These are phyloP conservation scores for Castanea sativa DNA, from an alignment of 306 rosid species.

Conservation along the genomic window DNA sequence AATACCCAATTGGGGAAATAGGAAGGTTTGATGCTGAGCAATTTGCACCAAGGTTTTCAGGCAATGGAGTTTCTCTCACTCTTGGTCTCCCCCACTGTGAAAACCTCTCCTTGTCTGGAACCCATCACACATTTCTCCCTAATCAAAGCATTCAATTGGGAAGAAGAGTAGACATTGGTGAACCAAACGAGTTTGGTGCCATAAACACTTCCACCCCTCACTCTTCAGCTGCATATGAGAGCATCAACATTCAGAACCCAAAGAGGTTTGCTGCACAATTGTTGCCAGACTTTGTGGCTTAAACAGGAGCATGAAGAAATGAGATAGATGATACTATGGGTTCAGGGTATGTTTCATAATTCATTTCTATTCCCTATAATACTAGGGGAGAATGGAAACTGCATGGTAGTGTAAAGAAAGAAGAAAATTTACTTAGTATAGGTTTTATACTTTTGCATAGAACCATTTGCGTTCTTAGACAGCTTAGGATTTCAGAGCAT, in stretches of 20 bases:
- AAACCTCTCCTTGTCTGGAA: conserved; percentile 56
- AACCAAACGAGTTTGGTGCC: conserved; percentile 61
- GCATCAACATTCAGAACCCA: conserved; percentile 80
- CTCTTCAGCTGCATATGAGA: conserved; percentile 73
- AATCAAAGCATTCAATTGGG: conserved; percentile 72
- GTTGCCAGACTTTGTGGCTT: conserved; percentile 87
- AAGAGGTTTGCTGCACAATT: conserved; percentile 91
- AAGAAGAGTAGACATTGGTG: conserved; percentile 66
- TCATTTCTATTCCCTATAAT: conserved; percentile 31
- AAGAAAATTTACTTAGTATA: conserved; percentile 67
- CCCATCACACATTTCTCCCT: conserved; percentile 71
- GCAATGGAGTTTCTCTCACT: conserved; percentile 86
- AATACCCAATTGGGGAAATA: conserved; percentile 86
- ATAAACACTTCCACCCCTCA: conserved; percentile 59
- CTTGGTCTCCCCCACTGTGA: conserved; percentile 94
- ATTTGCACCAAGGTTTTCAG: conserved; percentile 72
- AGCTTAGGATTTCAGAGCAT: conserved; percentile 68
- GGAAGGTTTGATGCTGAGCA: conserved; percentile 75
- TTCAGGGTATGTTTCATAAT: conserved; percentile 22
- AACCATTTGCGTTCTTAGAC: conserved; percentile 67
- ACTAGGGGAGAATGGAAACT: conserved; percentile 38
- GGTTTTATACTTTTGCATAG: conserved; percentile 71
- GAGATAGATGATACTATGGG: conserved; percentile 15
- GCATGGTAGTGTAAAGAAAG: conserved; percentile 77
- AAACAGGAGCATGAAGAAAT: conserved; percentile 22